phyloP scores from a whole-genome alignment of 306 rosid species.

The Elaeagnus macrophylla region DNA sequence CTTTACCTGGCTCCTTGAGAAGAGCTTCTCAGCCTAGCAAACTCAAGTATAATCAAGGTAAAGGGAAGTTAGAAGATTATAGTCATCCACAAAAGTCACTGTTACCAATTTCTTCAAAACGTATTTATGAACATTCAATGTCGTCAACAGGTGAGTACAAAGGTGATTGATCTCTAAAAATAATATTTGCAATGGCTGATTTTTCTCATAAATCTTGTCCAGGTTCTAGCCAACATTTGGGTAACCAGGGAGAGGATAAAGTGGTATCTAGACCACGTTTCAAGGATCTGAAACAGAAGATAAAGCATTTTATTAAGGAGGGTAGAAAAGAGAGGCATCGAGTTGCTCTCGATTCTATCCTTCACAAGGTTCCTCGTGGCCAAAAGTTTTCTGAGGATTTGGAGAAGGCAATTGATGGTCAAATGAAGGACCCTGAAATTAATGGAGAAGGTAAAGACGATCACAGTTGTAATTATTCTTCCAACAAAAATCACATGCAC shows the following conservation, averaged over 20 bases:
- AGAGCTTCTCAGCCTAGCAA: too few species aligned
- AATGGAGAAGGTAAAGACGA: conserved; percentile 26
- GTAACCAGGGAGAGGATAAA: conserved; percentile 17
- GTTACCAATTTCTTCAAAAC: background rate
- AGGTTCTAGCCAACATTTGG: background rate
- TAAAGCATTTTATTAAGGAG: conserved; percentile 48
- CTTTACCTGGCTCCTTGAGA: too few species aligned
- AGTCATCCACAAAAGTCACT: too few species aligned
- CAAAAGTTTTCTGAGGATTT: conserved; percentile 19
- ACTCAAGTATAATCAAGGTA: too few species aligned
- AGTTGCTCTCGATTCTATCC: conserved; percentile 57
- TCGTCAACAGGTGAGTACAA: conserved; percentile 4
- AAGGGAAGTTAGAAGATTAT: too few species aligned
- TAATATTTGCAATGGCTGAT: conserved; percentile 1
- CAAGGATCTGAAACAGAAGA: conserved; percentile 49
- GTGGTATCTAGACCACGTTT: conserved; percentile 33
- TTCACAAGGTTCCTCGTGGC: conserved; percentile 66
- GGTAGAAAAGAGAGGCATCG: conserved; percentile 40
- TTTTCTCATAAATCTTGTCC: conserved; percentile 1
- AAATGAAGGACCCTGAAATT: conserved; percentile 12
- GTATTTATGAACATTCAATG: conserved; percentile 5
- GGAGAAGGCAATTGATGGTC: conserved; percentile 22
- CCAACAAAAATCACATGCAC: conserved; percentile 15
- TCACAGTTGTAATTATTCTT: conserved; percentile 19
- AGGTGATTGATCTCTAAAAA: background rate